These are phyloP conservation scores for Populus hybrid DNA, from an alignment of 441 rosid genomes.

Conservation along the genomic window DNA sequence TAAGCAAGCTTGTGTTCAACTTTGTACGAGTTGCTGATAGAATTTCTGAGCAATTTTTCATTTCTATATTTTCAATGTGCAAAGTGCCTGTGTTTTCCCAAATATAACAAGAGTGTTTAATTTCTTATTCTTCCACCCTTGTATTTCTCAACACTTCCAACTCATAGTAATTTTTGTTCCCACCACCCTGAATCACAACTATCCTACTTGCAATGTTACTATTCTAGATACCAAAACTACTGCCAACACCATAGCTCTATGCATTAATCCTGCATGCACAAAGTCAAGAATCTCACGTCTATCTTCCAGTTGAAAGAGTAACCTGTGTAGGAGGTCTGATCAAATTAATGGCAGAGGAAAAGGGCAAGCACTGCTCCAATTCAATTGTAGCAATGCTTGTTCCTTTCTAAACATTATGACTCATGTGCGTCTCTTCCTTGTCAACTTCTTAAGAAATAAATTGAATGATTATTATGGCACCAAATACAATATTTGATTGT, in stretches of 20 bases:
- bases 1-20: background rate
- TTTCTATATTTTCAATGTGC: background rate
- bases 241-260: background rate
- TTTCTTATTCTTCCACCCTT: too few species aligned
- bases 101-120: background rate
- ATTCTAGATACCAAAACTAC: background rate
- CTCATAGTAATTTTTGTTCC: background rate
- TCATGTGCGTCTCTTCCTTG: background rate
- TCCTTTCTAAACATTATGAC: background rate
- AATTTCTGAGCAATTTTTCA: background rate
- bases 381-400: too few species aligned
- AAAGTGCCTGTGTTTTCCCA: background rate
- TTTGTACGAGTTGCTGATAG: background rate
- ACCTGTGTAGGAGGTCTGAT: background rate
- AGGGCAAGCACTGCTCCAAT: background rate
- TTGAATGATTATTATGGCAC: background rate
- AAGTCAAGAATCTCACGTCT: background rate
- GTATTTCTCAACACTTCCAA: too few species aligned
- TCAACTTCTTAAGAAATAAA: background rate
- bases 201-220: background rate
- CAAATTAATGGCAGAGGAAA: background rate
- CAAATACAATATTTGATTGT: background rate
- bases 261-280: background rate
- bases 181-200: background rate
- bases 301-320: background rate